Conservation (phyloP, 2,329 filamentous ascomycete species). For the Sclerotinia glacialis region DNA sequence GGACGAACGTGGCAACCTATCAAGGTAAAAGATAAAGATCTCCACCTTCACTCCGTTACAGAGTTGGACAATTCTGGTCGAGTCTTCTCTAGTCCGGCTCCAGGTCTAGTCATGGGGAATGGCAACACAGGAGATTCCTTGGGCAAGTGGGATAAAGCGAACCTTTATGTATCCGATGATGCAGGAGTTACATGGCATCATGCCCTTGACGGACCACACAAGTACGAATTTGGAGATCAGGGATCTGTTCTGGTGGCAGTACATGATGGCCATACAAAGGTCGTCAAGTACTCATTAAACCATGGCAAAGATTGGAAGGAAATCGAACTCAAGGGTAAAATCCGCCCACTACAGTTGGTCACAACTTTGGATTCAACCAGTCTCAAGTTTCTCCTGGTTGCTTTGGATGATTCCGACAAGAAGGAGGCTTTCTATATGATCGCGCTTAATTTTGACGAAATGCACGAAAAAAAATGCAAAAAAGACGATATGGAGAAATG, state of each 20-base stretch:
- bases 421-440: slow-evolving; percentile 61
- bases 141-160: slow-evolving; percentile 66
- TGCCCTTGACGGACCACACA: slow-evolving; percentile 76
- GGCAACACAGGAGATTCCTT: slow-evolving; percentile 83
- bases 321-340: slow-evolving; percentile 65
- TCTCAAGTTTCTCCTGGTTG: slow-evolving; percentile 80
- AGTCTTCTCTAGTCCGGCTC: slow-evolving; percentile 90
- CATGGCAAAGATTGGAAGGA: slow-evolving; percentile 82
- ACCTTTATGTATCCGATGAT: slow-evolving; percentile 86
- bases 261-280: slow-evolving; percentile 60
- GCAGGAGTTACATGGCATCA: slow-evolving; percentile 82
- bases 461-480: slow-evolving; percentile 79
- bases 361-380: slow-evolving; percentile 92
- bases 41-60: slow-evolving; percentile 93
- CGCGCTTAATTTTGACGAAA: slow-evolving; percentile 76
- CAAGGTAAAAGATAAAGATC: slow-evolving; percentile 59
- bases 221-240: slow-evolving; percentile 94
- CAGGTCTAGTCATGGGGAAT: slow-evolving; percentile 89
- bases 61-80: slow-evolving; percentile 77
- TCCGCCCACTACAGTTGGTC: slow-evolving; percentile 72
- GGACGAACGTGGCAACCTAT: slow-evolving; percentile 79
- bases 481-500: slow-evolving; percentile 84
- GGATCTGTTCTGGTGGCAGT: slow-evolving; percentile 86
- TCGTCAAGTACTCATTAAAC: slow-evolving; percentile 76
- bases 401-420: slow-evolving; percentile 54